Base-by-base conservation (phyloP, 192 early-diverging fungal genomes). In the Podila minutissima region DNA sequence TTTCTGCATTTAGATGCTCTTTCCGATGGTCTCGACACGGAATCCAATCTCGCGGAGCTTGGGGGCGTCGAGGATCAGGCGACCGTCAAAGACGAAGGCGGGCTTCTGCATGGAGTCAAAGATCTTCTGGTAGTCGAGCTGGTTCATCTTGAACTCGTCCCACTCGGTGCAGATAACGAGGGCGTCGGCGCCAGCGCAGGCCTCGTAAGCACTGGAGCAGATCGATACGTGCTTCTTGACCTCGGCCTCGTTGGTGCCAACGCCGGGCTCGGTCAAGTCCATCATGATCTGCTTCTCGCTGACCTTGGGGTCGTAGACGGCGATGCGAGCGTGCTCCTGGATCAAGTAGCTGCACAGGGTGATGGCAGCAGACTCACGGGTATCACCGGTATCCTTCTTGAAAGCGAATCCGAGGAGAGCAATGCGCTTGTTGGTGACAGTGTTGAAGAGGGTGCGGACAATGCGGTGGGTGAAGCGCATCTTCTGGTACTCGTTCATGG, bases 371-470 rank as follows among this genome's bases (percentile, higher is more conserved):
- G 94, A 93, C 85, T 97, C 95, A 64, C 97, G 89, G 33, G 97
- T 94, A 85, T 98, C 97, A 67, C 94, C 94, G 32, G 96, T 98
- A 73, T 96, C 93, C 83, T 94, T 95, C 88, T 98, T 98, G 87
- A 94, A 98, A 0, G 97, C 94, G 84, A 98, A 98, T 8, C 97
- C 97, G 62, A 95, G 86, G 26, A 95, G 82, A 4, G 93, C 91
- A 67, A 98, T 86, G 62, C 86, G 89, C 84, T 93, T 95, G 79
- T 94, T 89, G 22, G 91, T 89, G 73, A 96, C 90, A 29, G 92
- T 93, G 85, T 93, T 92, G 81, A 94, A 94, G 7, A 95, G 86
- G 13, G 83, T 88, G 7, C 89, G 86, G 28, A 94, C 90, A 72
- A 97, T 90, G 53, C 87, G 88, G 35, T 84, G 82, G 22, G 90